A percentile compares a stretch with the other conserved stretches of the same genome.
Conservation (phyloP, 202 grass and related monocot species). For the Saccharum hybrid region DNA sequence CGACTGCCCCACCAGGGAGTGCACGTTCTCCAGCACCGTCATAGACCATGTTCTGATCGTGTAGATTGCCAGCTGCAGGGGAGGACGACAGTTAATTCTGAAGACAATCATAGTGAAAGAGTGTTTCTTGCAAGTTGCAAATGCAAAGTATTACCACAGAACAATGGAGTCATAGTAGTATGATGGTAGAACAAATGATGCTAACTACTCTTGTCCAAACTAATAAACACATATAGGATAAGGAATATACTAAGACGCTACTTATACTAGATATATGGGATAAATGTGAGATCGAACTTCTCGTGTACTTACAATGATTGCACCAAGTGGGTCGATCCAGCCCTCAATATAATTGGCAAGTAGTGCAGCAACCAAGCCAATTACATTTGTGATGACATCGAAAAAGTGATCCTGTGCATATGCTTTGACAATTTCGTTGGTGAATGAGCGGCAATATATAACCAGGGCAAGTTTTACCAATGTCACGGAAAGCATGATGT, state of each 20-base stretch:
- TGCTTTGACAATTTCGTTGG: conserved; percentile 96
- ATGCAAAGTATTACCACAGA: not conserved
- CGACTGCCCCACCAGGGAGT: conserved; percentile 91
- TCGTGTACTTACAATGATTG: conserved; percentile 77
- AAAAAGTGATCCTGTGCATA: conserved; percentile 98
- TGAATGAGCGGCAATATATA: conserved; percentile 88
- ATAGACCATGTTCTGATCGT: conserved; percentile 96
- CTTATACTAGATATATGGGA: conserved; percentile 28
- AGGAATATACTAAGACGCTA: not conserved
- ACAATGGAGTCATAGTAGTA: not conserved
- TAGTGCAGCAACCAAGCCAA: conserved; percentile 86
- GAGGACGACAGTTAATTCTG: not conserved
- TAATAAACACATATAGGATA: not conserved
- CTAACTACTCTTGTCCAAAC: not conserved
- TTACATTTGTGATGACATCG: conserved; percentile 93
- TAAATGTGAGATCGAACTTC: not conserved
- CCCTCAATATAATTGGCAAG: conserved; percentile 79
- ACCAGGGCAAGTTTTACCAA: conserved; percentile 84
- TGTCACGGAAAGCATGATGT: conserved; percentile 89
- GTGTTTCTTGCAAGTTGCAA: conserved; percentile 2
- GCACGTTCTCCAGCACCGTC: conserved; percentile 95
- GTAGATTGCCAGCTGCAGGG: conserved; percentile 80
- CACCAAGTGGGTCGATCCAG: conserved; percentile 94
- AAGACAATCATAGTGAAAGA: not conserved
- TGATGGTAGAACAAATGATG: not conserved